Evolutionary conservation across 2,329 filamentous ascomycete species (phyloP), one percentile per base, ranked within the genome.

Genomic region (Epichloe elymi): DNA sequence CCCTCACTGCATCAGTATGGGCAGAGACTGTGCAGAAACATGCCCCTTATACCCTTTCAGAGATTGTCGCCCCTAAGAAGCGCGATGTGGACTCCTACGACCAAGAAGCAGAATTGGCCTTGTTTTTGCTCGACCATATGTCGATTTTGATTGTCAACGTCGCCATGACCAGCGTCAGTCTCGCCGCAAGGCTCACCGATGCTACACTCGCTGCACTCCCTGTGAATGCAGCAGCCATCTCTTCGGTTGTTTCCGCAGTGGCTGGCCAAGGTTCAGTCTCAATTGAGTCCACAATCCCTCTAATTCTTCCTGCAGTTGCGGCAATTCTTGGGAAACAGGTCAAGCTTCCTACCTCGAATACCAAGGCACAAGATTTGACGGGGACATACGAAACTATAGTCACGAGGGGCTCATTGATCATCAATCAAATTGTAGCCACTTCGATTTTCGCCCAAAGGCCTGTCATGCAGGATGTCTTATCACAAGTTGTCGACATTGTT

Each of bases 231-330:
- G 44, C 49, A 5, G 51, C 53, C 0, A 41, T 61, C 19, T 52
- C 54, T 30, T 54, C 56, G 1, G 43, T 50, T 17, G 39, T 61
- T 38, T 51, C 55, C 11, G 44, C 52, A n/a, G 46, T 59, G 12
- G 55, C 58, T 17, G 39, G 33, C 12, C 47, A 59, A 23, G 38
- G 23, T 3, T 58, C 59, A 14, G 41, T 53, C 2, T 47, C 51
- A 1, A 17, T 51, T 7, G 33, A 53, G 8, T 50, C 54, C 2
- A 33, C 56, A 5, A 50, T 62, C 3, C 59, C 60, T 5, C 37
- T 60, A 2, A 48, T 62, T 12, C 52, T 62, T 43, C 58, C 59
- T 26, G 60, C 59, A 14, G 45, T 61, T 35, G 55, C 58, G 7
- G 46, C 48, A 6, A 55, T 52, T 19, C 38, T 60, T 6, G 57